phyloP scores from a whole-genome alignment of 2,329 filamentous ascomycete species.

The Fusarium bactridioides region DNA sequence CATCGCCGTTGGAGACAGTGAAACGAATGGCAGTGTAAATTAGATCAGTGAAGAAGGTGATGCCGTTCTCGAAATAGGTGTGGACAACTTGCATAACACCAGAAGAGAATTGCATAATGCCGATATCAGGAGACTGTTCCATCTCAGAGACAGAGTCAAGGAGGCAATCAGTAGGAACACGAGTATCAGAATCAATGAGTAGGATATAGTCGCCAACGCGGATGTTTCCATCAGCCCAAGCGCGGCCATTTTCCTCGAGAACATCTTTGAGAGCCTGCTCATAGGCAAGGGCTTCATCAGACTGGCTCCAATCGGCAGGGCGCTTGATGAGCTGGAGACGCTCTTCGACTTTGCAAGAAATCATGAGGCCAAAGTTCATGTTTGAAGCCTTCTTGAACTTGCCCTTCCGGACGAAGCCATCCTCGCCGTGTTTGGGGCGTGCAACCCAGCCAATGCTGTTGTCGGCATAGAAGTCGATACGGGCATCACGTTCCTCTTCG shows the following conservation, averaged over 20 bases:
- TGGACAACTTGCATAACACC: conserved; percentile 82
- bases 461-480: conserved; percentile 74
- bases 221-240: conserved; percentile 86
- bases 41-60: conserved; percentile 76
- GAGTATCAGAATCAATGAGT: conserved; percentile 80
- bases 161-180: conserved; percentile 79
- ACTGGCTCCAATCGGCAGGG: conserved; percentile 69
- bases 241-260: conserved; percentile 72
- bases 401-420: conserved; percentile 68
- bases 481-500: conserved; percentile 67
- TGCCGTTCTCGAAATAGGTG: conserved; percentile 76
- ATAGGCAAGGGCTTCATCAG: conserved; percentile 73
- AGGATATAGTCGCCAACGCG: conserved; percentile 83
- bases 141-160: conserved; percentile 83
- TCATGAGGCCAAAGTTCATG: conserved; percentile 75
- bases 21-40: conserved; percentile 81
- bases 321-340: conserved; percentile 67
- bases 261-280: conserved; percentile 70
- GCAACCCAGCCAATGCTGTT: conserved; percentile 76
- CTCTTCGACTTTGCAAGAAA: conserved; percentile 75
- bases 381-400: conserved; percentile 78
- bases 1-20: conserved; percentile 79
- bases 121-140: conserved; percentile 80
- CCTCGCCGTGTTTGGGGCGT: conserved; percentile 68
- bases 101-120: conserved; percentile 79